These are phyloP conservation scores for Microthlaspi erraticum DNA, from an alignment of 345 rosid genomes.

Conservation along the genomic window DNA sequence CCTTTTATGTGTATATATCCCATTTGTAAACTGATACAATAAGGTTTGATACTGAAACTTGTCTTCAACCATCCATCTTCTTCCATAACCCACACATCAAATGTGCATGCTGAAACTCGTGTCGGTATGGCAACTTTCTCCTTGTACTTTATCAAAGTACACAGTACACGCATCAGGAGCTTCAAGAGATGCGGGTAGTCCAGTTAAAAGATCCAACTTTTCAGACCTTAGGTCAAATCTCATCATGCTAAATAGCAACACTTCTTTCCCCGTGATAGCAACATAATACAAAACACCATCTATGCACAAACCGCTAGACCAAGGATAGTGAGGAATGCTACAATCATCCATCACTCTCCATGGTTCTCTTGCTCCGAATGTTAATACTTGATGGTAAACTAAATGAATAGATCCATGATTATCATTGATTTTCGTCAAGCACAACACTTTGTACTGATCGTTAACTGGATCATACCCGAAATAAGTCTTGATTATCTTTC, in stretches of 20 bases:
- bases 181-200: neutral
- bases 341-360: slow-evolving; percentile 6
- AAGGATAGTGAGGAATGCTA: neutral
- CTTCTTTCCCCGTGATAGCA: neutral
- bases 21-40: neutral
- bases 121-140: neutral
- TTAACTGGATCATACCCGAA: neutral
- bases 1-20: neutral
- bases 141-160: slow-evolving; percentile 5
- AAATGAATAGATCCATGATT: no score
- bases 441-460: neutral
- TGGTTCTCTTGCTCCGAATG: slow-evolving; percentile 6
- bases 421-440: no score
- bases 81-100: neutral
- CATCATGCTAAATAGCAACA: neutral
- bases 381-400: slow-evolving; percentile 17
- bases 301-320: slow-evolving; percentile 17
- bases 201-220: neutral
- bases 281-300: slow-evolving; percentile 29
- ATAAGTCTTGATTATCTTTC: neutral
- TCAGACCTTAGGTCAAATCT: slow-evolving; percentile 23
- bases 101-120: neutral
- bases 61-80: neutral
- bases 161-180: no score
- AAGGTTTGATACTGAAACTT: neutral